These are phyloP conservation scores for Paraphaeosphaeria sporulosa DNA, from an alignment of 2,329 filamentous ascomycete species.

Conservation along the genomic window DNA sequence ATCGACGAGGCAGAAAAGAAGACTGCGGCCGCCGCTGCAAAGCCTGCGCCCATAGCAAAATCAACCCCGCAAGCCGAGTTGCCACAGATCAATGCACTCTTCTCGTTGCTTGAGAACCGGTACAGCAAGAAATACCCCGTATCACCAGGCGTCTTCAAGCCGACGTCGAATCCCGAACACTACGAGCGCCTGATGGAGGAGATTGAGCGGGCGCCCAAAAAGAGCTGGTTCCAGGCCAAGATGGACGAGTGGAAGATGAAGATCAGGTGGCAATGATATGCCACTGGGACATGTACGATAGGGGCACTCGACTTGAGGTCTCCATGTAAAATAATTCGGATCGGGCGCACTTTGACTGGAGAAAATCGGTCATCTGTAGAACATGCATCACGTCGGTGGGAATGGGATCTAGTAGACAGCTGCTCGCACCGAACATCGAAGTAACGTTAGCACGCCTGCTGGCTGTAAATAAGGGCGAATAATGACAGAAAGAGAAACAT, in stretches of 20 bases:
- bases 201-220: slow-evolving; percentile 44
- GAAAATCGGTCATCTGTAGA: neutral
- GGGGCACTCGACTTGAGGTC: no score
- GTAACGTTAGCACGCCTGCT: neutral
- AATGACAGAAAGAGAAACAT: neutral
- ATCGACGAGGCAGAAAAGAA: slow-evolving; percentile 19
- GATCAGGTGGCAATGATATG: slow-evolving; percentile 40
- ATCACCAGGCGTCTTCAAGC: slow-evolving; percentile 38
- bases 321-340: slow-evolving; percentile 8
- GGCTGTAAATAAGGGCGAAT: neutral
- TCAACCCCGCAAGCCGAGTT: slow-evolving; percentile 45
- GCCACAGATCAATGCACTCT: slow-evolving; percentile 64
- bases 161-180: slow-evolving; percentile 44
- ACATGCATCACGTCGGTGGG: neutral
- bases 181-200: slow-evolving; percentile 47
- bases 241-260: slow-evolving; percentile 49
- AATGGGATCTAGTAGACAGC: neutral
- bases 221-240: slow-evolving; percentile 45
- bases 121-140: slow-evolving; percentile 56
- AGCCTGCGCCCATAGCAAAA: slow-evolving; percentile 17
- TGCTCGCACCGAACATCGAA: neutral
- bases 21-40: slow-evolving; percentile 10
- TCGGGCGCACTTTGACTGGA: neutral
- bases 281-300: neutral
- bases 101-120: slow-evolving; percentile 66